phyloP scores from a whole-genome alignment of 331 rosid species.

The Rosa hybrid region DNA sequence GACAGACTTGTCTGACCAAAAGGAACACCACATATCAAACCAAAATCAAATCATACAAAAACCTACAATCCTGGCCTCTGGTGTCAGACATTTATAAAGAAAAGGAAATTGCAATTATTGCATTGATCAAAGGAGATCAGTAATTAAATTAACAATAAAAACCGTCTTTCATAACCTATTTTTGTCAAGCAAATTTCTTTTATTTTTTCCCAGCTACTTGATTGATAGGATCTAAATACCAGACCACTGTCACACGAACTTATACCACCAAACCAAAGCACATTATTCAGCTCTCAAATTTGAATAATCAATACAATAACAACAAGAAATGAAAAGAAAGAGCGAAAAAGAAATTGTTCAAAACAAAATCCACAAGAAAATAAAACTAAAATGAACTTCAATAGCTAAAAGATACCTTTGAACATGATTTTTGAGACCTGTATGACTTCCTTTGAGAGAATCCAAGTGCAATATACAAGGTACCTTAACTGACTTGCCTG shows the following conservation, averaged over 20 bases:
- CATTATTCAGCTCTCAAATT: background rate
- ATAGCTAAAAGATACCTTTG: conserved; percentile 65
- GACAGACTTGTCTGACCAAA: background rate
- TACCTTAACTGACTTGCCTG: conserved; percentile 50
- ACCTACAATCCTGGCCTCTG: background rate
- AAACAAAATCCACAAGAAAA: conserved; percentile 1
- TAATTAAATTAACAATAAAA: background rate
- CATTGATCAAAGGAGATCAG: background rate
- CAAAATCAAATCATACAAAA: background rate
- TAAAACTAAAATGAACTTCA: conserved; percentile 15
- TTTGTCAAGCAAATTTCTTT: background rate
- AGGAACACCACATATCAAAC: background rate
- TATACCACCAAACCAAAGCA: background rate
- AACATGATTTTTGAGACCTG: conserved; percentile 82
- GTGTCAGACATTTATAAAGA: background rate
- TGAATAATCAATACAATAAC: background rate
- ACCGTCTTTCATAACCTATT: background rate
- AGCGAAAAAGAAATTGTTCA: background rate
- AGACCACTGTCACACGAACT: conserved; percentile 4
- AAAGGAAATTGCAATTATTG: background rate
- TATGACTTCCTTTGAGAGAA: conserved; percentile 89
- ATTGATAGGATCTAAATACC: background rate
- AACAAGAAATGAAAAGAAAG: conserved; percentile 1
- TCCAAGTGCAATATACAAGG: conserved; percentile 99
- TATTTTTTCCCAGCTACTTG: background rate